Percentiles rank a stretch among this genome's conserved stretches.
phyloP scores from a whole-genome alignment of 495 filamentous ascomycete genomes.

The Polyplosphaeria fusca region DNA sequence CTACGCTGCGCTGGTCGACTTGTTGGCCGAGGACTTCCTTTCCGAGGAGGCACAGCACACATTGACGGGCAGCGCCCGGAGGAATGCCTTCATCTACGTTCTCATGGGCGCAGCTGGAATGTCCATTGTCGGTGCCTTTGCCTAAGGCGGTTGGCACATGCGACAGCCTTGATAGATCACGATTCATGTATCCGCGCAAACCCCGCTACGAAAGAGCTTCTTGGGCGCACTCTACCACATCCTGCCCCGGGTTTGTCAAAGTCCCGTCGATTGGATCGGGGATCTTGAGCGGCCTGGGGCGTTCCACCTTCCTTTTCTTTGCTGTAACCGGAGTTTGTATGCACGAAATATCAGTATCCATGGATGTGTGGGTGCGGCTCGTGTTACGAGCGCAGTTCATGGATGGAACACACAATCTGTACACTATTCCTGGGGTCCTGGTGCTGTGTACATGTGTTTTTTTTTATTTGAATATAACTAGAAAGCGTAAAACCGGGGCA shows the following conservation, averaged over 20 bases:
- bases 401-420: too few species aligned
- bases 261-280: not conserved
- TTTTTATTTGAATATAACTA: constrained; percentile 3
- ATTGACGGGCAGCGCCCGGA: constrained; percentile 23
- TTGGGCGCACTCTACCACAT: not conserved
- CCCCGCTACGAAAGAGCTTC: too few species aligned
- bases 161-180: not conserved
- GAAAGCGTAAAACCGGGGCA: constrained; percentile 26
- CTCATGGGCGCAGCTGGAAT: constrained; percentile 32
- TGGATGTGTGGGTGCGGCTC: too few species aligned
- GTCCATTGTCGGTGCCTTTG: constrained; percentile 34
- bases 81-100: constrained; percentile 23
- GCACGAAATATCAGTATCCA: too few species aligned
- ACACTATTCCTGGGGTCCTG: not conserved
- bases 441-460: not conserved
- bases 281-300: too few species aligned
- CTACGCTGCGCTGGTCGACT: constrained; percentile 60
- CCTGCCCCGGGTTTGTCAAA: not conserved
- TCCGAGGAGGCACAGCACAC: constrained; percentile 53
- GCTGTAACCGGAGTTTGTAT: too few species aligned
- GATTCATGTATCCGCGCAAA: not conserved
- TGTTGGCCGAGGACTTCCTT: constrained; percentile 63
- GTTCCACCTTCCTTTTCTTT: too few species aligned
- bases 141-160: constrained; percentile 11
- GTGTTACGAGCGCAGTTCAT: too few species aligned